Percentiles rank a stretch among this genome's conserved stretches.
Evolutionary conservation across 2,329 filamentous ascomycete species (phyloP).

Genomic region (Davidsoniella virescens): DNA sequence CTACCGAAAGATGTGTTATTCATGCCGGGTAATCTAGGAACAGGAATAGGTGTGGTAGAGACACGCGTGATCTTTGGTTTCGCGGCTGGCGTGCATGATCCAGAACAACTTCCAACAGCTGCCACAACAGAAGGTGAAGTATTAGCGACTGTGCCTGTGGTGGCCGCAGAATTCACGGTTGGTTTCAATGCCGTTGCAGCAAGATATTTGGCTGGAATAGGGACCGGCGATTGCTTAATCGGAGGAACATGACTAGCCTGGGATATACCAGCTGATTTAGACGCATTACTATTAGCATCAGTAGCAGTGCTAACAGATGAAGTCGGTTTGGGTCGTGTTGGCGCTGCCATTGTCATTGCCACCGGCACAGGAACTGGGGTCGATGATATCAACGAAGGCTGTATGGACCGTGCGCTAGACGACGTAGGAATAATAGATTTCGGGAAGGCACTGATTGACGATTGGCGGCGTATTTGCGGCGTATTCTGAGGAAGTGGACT

Average conservation of each 20-base stretch:
- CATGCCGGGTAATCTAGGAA: conserved; percentile 15
- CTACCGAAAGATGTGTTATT: neutral
- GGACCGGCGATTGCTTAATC: conserved; percentile 28
- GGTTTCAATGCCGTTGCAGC: conserved; percentile 11
- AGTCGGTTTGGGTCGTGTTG: no score
- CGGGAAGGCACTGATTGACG: no score
- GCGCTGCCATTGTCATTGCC: neutral
- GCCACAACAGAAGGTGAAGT: neutral
- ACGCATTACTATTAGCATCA: no score
- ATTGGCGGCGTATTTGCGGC: no score
- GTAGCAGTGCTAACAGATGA: no score
- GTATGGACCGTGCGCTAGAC: no score
- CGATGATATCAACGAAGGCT: neutral
- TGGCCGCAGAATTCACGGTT: neutral
- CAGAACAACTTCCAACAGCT: neutral
- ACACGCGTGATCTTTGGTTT: conserved; percentile 14
- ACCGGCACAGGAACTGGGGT: neutral
- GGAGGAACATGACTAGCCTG: conserved; percentile 14
- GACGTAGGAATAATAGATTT: no score
- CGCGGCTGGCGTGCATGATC: neutral
- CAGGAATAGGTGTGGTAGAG: conserved; percentile 20
- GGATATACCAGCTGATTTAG: no score
- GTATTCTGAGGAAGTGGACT: no score
- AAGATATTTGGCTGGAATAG: conserved; percentile 26
- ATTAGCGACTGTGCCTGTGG: neutral